Conservation (phyloP, 495 filamentous ascomycete species). For the Elasticomyces elasticus region DNA sequence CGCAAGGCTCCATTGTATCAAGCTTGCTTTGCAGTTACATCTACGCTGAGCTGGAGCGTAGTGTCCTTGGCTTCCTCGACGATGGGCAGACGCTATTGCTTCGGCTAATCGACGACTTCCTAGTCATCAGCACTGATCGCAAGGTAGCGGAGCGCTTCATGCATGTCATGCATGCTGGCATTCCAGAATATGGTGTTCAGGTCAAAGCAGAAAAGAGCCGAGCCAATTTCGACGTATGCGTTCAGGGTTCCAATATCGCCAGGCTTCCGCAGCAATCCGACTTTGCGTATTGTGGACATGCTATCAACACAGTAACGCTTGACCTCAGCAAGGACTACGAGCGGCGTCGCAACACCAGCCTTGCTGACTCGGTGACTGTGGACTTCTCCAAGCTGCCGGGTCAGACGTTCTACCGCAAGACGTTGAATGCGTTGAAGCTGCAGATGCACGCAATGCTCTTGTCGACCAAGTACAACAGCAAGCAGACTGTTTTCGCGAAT, state of each 20-base stretch:
- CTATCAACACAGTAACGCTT: slow-evolving; percentile 67
- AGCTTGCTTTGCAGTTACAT: slow-evolving; percentile 86
- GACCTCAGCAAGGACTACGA: slow-evolving; percentile 56
- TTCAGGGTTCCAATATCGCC: slow-evolving; percentile 47
- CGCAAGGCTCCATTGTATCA: slow-evolving; percentile 84
- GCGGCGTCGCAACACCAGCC: slow-evolving; percentile 35
- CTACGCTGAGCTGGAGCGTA: slow-evolving; percentile 72
- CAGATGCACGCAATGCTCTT: slow-evolving; percentile 84
- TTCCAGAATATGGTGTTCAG: slow-evolving; percentile 66
- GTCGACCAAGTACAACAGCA: slow-evolving; percentile 69
- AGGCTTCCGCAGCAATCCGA: slow-evolving; percentile 36
- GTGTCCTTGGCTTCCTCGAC: slow-evolving; percentile 56
- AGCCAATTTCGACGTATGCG: slow-evolving; percentile 66
- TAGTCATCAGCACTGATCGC: slow-evolving; percentile 66
- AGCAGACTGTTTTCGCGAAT: slow-evolving; percentile 57
- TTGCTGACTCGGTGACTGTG: slow-evolving; percentile 64
- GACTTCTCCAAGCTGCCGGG: slow-evolving; percentile 61
- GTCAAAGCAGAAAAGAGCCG: slow-evolving; percentile 72
- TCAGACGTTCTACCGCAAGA: slow-evolving; percentile 64
- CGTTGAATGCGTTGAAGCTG: slow-evolving; percentile 72
- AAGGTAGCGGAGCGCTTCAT: slow-evolving; percentile 60
- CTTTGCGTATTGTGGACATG: slow-evolving; percentile 83
- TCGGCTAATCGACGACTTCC: slow-evolving; percentile 82
- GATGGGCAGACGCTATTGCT: slow-evolving; percentile 56
- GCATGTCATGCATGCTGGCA: slow-evolving; percentile 64